Conservation (phyloP, 1,284 basidiomycete species). For the Apiotrichum montevideense region DNA sequence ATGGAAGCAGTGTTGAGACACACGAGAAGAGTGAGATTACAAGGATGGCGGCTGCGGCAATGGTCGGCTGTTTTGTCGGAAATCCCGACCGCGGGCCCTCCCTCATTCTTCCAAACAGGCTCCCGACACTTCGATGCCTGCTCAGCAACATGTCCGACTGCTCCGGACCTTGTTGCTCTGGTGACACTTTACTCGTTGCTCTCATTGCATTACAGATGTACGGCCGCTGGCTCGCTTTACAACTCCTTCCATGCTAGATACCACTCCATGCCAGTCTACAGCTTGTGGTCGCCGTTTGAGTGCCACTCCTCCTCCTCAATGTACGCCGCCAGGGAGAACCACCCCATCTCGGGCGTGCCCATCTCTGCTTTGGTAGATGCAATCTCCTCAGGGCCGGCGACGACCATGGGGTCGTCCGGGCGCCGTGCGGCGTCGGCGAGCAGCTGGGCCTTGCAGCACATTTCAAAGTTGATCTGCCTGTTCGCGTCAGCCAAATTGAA, state of each 20-base stretch:
- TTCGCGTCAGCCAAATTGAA: constrained; percentile 2
- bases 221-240: neutral
- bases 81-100: too few species aligned
- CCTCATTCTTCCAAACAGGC: too few species aligned
- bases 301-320: constrained; percentile 38
- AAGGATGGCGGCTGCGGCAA: too few species aligned
- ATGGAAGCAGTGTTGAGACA: neutral
- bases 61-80: too few species aligned
- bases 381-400: constrained; percentile 30
- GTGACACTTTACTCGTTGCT: neutral
- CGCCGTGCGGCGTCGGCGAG: constrained; percentile 35
- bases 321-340: constrained; percentile 36
- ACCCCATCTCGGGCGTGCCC: constrained; percentile 39
- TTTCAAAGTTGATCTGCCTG: constrained; percentile 40
- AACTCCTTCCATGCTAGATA: neutral
- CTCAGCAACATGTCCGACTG: too few species aligned
- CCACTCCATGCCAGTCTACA: constrained; percentile 5
- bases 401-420: constrained; percentile 21
- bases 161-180: too few species aligned
- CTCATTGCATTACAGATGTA: neutral
- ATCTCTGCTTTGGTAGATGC: constrained; percentile 34
- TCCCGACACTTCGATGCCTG: too few species aligned
- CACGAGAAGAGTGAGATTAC: too few species aligned
- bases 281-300: constrained; percentile 31
- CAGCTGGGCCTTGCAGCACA: constrained; percentile 39